Conservation (phyloP, 441 rosid genomes). For the Daphne laureola region DNA sequence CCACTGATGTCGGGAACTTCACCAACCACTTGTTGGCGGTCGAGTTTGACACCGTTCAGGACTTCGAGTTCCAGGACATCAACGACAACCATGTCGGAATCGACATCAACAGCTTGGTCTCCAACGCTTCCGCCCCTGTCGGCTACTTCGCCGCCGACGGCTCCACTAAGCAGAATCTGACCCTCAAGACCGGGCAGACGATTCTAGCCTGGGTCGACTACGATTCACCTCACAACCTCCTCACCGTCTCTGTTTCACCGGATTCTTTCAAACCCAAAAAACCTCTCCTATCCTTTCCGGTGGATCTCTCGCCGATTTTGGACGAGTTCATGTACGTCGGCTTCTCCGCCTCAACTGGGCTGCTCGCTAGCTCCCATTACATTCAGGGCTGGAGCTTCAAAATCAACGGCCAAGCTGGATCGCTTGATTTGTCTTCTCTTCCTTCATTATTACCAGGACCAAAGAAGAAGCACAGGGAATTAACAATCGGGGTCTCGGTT, state of each 20-base stretch:
- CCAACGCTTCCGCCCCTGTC: slow-evolving; percentile 32
- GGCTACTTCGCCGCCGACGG: slow-evolving; percentile 28
- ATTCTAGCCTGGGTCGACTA: slow-evolving; percentile 72
- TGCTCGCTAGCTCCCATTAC: slow-evolving; percentile 60
- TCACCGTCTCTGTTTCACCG: slow-evolving; percentile 61
- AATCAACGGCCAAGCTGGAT: slow-evolving; percentile 32
- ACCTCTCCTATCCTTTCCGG: slow-evolving; percentile 38
- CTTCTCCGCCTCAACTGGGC: slow-evolving; percentile 82
- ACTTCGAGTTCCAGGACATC: slow-evolving; percentile 59
- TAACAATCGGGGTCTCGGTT: slow-evolving; percentile 25
- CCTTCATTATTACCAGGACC: slow-evolving; percentile 45
- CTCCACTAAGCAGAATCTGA: slow-evolving; percentile 30
- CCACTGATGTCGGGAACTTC: slow-evolving; percentile 39
- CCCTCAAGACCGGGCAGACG: slow-evolving; percentile 49
- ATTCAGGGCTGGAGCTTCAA: slow-evolving; percentile 71
- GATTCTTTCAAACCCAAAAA: slow-evolving; percentile 34
- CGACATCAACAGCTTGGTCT: slow-evolving; percentile 55
- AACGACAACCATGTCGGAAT: slow-evolving; percentile 79
- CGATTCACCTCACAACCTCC: slow-evolving; percentile 26
- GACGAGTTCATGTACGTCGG: slow-evolving; percentile 60
- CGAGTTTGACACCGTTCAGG: slow-evolving; percentile 67
- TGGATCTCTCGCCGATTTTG: slow-evolving; percentile 49
- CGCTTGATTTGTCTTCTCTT: slow-evolving; percentile 47
- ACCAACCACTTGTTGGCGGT: slow-evolving; percentile 58
- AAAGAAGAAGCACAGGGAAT: slow-evolving; percentile 15